These are phyloP conservation scores for Linum trigynum DNA, from an alignment of 345 rosid species.

Conservation along the genomic window DNA sequence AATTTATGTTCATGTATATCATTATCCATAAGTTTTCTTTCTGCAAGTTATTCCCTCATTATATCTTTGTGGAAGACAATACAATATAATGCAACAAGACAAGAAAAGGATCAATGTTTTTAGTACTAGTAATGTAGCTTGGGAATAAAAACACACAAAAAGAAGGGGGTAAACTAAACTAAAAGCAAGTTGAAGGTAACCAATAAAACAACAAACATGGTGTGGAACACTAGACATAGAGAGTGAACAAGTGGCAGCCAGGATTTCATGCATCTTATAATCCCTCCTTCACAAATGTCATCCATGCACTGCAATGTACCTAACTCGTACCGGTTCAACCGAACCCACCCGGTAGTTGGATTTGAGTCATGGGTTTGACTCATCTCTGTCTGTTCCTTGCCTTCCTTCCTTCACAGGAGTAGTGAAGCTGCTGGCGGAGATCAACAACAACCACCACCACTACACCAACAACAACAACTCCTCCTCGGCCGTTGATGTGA, in stretches of 20 bases:
- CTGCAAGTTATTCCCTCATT: no score
- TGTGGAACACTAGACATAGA: background rate
- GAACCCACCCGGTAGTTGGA: background rate
- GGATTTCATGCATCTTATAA: constrained; percentile 14
- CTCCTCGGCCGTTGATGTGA: background rate
- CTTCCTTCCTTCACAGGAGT: background rate
- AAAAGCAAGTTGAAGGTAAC: background rate
- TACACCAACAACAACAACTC: background rate
- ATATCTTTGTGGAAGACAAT: no score
- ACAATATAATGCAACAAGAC: no score
- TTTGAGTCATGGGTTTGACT: background rate
- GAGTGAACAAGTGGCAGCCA: constrained; percentile 29
- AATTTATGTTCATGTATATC: no score
- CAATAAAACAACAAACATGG: background rate
- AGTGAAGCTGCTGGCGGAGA: background rate
- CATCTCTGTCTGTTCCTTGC: background rate
- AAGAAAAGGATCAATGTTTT: background rate
- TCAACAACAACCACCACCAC: background rate
- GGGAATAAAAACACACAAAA: no score
- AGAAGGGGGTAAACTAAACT: no score
- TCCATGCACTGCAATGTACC: constrained; percentile 32
- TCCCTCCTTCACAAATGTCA: constrained; percentile 33
- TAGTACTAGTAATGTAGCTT: background rate
- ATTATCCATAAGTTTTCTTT: no score
- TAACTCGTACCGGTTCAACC: background rate